Percentiles rank a stretch among this genome's conserved stretches.
phyloP scores from a whole-genome alignment of 2,329 filamentous ascomycete species.

The Fusarium praegraminearum region DNA sequence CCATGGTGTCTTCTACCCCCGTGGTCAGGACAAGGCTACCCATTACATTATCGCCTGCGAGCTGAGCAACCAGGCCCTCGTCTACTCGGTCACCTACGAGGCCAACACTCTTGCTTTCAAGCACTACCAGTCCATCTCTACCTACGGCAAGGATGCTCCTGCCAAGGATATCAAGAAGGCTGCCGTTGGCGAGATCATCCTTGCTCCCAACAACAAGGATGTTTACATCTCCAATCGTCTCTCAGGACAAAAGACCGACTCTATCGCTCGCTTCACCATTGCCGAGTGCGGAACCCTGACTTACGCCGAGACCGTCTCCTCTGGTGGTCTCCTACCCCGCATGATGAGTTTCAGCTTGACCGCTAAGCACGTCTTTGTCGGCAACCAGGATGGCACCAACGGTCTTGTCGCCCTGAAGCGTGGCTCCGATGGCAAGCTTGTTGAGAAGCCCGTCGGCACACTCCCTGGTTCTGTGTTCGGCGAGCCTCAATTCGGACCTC shows the following conservation, averaged over 20 bases:
- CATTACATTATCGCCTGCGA: conserved; percentile 64
- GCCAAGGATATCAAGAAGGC: conserved; percentile 54
- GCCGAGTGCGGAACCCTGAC: conserved; percentile 49
- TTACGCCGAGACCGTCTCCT: conserved; percentile 52
- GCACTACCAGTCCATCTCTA: conserved; percentile 54
- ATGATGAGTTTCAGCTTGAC: conserved; percentile 59
- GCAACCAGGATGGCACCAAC: conserved; percentile 58
- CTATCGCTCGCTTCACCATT: conserved; percentile 60
- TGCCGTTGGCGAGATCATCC: conserved; percentile 60
- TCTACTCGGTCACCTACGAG: conserved; percentile 58
- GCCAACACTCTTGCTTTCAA: conserved; percentile 53
- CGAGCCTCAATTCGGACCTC: conserved; percentile 46
- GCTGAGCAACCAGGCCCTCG: conserved; percentile 58
- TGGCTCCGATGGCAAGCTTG: conserved; percentile 48
- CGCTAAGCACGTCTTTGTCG: conserved; percentile 58
- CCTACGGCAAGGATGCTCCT: conserved; percentile 53
- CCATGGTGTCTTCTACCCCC: conserved; percentile 62
- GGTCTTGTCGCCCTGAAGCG: conserved; percentile 57
- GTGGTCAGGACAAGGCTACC: conserved; percentile 50
- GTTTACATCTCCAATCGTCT: conserved; percentile 66
- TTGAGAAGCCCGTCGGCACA: conserved; percentile 45
- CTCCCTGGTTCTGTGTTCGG: conserved; percentile 48
- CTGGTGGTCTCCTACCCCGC: conserved; percentile 57
- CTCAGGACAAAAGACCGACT: conserved; percentile 59
- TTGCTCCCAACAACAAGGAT: conserved; percentile 57